Evolutionary conservation across 1,284 basidiomycete genomes (phyloP), one percentile per base, ranked within the genome.

Genomic region (Takashimella koratensis): DNA sequence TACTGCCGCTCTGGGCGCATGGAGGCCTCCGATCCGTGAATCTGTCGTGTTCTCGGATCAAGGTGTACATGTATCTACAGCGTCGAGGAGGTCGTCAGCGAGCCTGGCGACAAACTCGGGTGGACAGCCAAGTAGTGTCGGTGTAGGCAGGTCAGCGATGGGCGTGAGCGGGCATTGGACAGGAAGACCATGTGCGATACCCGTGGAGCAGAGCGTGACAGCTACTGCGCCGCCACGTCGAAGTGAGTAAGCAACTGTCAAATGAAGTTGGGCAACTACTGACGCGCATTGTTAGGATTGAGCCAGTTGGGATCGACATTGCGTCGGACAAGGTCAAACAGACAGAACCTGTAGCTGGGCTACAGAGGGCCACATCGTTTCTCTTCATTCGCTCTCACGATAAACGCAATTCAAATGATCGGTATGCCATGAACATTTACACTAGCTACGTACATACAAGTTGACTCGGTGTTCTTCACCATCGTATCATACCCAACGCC

Each of bases 41-140:
- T 52, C 51, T 8, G 54, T 60, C 16, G 58, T 59, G 20, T 65
- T 62, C 46, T 60, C 63, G 5, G 49, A 55, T 0, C 52, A 55
- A 8, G 46, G 47, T 12, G 45, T 48, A 1, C 21, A 46, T 8
- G 30, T 36, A 8, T 36, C 30, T 8, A 36, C 30, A 36, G 30
- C 30, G 8, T 36, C 30, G 16, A 36, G 30, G 16, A 36, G 30
- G 30, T 8, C 10, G 8, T 36, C 30, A 36, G 16, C 30, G 16
- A 36, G 30, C 16, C 10, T 36, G 16, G 30, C n/a, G n/a, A n/a
- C n/a, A n/a, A n/a, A n/a, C n/a, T n/a, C n/a, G n/a, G n/a, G n/a
- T n/a, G n/a, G n/a, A n/a, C n/a, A n/a, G n/a, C n/a, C n/a, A n/a
- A n/a, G n/a, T n/a, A n/a, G n/a, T n/a, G n/a, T n/a, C n/a, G n/a